Conservation (phyloP, 1,284 basidiomycete species). For the Prillingera fragicola region DNA sequence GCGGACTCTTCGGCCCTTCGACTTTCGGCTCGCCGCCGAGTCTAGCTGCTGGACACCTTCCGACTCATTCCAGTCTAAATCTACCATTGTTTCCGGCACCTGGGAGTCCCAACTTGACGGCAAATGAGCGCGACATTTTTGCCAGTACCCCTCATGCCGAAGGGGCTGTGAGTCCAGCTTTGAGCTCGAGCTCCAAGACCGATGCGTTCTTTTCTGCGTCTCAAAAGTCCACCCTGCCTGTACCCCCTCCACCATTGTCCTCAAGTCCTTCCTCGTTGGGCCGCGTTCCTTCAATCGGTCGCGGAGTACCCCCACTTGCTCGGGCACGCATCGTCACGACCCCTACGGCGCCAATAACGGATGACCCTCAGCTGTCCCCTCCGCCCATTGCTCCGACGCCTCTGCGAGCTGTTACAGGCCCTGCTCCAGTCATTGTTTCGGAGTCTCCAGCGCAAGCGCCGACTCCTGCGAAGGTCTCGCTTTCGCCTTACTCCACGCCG, state of each 20-base stretch:
- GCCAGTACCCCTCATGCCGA: background rate
- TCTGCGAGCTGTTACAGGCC: slow-evolving; percentile 12
- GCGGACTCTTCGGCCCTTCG: no score
- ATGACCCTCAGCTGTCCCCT: background rate
- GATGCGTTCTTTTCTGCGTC: slow-evolving; percentile 38
- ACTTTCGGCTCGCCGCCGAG: no score
- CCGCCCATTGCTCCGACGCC: slow-evolving; percentile 3
- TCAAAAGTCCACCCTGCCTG: slow-evolving; percentile 23
- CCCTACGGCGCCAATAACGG: background rate
- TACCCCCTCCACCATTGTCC: slow-evolving; percentile 28
- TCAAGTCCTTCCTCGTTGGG: slow-evolving; percentile 1
- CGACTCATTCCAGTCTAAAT: no score
- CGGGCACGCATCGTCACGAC: slow-evolving; percentile 14
- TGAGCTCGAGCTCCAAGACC: slow-evolving; percentile 35
- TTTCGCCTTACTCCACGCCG: background rate
- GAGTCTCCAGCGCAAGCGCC: background rate
- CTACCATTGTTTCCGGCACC: no score
- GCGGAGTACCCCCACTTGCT: slow-evolving; percentile 3
- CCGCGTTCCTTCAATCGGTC: background rate
- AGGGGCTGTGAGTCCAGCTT: slow-evolving; percentile 22
- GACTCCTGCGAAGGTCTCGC: background rate
- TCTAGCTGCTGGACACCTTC: no score
- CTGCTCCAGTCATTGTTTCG: background rate
- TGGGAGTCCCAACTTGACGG: background rate
- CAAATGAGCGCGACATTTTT: slow-evolving; percentile 2